Base-by-base conservation (phyloP, 306 rosid genomes). In the Medicago lupulina region DNA sequence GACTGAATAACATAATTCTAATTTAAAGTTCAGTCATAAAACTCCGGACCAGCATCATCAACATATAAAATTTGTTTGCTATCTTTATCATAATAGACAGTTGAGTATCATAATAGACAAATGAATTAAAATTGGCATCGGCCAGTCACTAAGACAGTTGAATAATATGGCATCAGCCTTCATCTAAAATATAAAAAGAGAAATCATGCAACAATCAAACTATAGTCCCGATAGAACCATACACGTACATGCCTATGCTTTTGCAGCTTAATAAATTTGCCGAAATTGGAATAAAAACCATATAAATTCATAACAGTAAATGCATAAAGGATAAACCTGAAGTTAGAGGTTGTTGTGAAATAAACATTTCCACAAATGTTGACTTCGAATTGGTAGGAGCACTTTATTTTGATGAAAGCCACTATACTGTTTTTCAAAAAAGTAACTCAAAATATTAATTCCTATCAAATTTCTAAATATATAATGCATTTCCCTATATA, bases 281-380 rank as follows among this genome's bases (percentile, higher is more conserved):
- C 46, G 19, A 9, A 60, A 59, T 21, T 72, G 53, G 40, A 12
- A 67, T 3, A 51, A 68, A 57, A 57, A 65, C 53, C 57, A 23
- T 8, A 23, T 39, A 28, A 75, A 46, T 40, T 44, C 11, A 71
- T 50, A 70, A 69, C 78, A 49, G 21, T 16, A 79, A 47, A 74
- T 39, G 23, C 39, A 65, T 17, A 74, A 85, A 25, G 38, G 71
- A 79, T 55, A 70, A 31, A 95, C 98, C 98, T 89, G 98, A 88
- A 83, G 87, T 90, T 75, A 92, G 97, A 55, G 91, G 85, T 87
- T 86, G 89, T 81, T 90, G 98, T 39, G 98, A 90, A 80, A 92
- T 81, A 81, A 94, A 91, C 74, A 92, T 94, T 81, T 94, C 96
- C 84, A 91, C 97, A 81, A 92, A 88, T 17, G 86, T 85, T 72